Base-by-base conservation (phyloP, 225 moss, liverwort and hornwort genomes). In the Physcomitrium patens region DNA sequence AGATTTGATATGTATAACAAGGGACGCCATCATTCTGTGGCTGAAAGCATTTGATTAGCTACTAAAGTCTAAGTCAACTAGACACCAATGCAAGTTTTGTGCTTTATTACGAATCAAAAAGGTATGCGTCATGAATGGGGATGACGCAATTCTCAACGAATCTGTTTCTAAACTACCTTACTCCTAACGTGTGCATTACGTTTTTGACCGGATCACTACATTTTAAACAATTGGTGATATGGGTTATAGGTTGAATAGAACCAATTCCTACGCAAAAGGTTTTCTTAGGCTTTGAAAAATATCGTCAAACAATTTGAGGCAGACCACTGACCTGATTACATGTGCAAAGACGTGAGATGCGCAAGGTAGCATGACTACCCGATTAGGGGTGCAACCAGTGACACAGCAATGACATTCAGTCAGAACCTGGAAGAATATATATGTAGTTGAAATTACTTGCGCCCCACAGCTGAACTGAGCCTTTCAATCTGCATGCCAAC, bases 401-500 rank as follows among this genome's bases (percentile, higher is more conserved):
- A 70, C 51, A 47, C 13, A 42, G 55, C 63, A 56, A 56, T 9
- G 55, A 73, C 50, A 42, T n/a, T 59, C 46, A 49, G 31, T 72
- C 72, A 66, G 22, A 81, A 72, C 63, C 42, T 46, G 80, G 77
- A 69, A 44, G 41, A 12, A 19, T 19, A 15, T 14, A 45, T 56
- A 45, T 22, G 48, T 43, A 37, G 60, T 60, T 59, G 27, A 74
- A 75, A 42, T 60, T 77, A 89, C 74, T 90, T 94, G 72, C 70
- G 73, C 12, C 89, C 86, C 10, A 92, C 63, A 75, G 91, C 80
- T 68, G 86, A 78, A 82, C 94, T 91, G 22, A 97, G 80, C 68
- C 89, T 91, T 80, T 97, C 97, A 80, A 97, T 97, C 96, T 97
- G 92, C 79, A 81, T 22, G 71, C 52, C 74, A 82, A 59, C 69